These are phyloP conservation scores for Dissophora ornata DNA, from an alignment of 192 early-diverging fungal species.

Conservation along the genomic window DNA sequence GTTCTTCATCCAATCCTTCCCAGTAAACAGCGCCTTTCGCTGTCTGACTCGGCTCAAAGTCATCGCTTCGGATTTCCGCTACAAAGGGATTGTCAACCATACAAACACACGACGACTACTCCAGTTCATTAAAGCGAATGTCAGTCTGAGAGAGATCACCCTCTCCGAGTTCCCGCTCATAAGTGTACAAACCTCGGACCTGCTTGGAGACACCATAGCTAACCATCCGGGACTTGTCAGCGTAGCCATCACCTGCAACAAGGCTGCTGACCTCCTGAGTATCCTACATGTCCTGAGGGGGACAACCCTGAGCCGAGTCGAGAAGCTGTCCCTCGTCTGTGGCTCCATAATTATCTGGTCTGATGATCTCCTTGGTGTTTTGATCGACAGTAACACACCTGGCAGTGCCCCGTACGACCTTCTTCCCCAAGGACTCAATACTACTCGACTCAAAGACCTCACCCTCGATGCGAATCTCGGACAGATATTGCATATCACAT, in stretches of 20 bases:
- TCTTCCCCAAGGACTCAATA: not conserved
- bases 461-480: not conserved
- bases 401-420: not conserved
- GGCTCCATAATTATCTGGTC: not conserved
- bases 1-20: constrained; percentile 11
- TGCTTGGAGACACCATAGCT: not conserved
- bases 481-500: not conserved
- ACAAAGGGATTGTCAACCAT: constrained; percentile 30
- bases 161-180: constrained; percentile 13
- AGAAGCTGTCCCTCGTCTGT: constrained; percentile 13
- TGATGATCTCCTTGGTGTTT: not conserved
- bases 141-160: not conserved
- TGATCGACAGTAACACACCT: not conserved
- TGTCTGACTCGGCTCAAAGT: constrained; percentile 3
- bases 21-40: not conserved
- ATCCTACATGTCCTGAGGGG: constrained; percentile 22
- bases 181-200: not conserved
- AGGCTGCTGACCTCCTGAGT: not conserved
- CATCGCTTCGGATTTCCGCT: constrained; percentile 16
- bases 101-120: constrained; percentile 18
- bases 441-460: constrained; percentile 5
- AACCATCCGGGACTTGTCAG: constrained; percentile 1
- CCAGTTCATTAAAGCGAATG: constrained; percentile 19
- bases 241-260: constrained; percentile 10
- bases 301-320: not conserved